Percentiles rank a stretch among this genome's conserved stretches.
These are phyloP conservation scores for Fusarium sp. DNA, from an alignment of 2,329 filamentous ascomycete genomes.

Conservation along the genomic window DNA sequence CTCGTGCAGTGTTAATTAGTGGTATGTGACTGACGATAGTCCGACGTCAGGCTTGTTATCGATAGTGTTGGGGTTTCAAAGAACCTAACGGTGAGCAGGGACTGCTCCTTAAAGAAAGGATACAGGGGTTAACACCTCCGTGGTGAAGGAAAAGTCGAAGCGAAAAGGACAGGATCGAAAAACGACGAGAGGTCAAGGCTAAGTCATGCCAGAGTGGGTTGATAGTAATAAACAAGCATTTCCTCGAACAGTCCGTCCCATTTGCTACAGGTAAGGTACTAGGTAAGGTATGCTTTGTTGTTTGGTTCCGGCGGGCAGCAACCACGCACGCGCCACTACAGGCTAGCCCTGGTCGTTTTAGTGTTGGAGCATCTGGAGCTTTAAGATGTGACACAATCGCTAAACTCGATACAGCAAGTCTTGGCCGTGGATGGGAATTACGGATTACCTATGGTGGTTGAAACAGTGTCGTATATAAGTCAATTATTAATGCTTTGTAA, in stretches of 20 bases:
- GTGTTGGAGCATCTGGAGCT: constrained; percentile 23
- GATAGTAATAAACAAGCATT: constrained; percentile 19
- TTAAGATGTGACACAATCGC: constrained; percentile 18
- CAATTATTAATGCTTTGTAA: neutral
- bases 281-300: constrained; percentile 20
- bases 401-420: constrained; percentile 7
- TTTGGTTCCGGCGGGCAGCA: constrained; percentile 27
- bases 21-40: constrained; percentile 16
- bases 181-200: neutral
- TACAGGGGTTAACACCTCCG: neutral
- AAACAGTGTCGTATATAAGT: neutral
- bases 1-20: constrained; percentile 19
- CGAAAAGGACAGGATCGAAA: constrained; percentile 3
- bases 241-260: constrained; percentile 1
- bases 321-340: constrained; percentile 37
- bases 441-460: too few relatives aligned
- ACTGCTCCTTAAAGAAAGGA: neutral
- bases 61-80: constrained; percentile 34
- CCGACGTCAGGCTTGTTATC: constrained; percentile 42
- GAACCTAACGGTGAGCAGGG: neutral
- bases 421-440: neutral
- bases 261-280: constrained; percentile 12
- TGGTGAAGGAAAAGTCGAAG: constrained; percentile 3
- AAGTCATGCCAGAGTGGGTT: constrained; percentile 31
- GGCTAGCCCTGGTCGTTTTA: constrained; percentile 23